These are phyloP conservation scores for Cystobasidium tubakii DNA, from an alignment of 768 basidiomycete species.

Conservation along the genomic window DNA sequence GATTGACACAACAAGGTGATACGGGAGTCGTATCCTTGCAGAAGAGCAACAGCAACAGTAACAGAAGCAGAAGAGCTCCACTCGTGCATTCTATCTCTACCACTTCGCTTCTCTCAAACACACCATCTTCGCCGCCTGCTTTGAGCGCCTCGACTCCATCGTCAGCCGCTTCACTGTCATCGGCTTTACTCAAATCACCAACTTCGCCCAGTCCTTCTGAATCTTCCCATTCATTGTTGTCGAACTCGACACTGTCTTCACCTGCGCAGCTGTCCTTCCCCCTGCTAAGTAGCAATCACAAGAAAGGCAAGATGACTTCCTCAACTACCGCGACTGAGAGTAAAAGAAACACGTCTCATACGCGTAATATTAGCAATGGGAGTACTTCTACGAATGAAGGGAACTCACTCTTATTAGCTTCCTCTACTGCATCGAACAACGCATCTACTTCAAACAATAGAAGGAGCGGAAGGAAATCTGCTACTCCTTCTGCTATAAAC, in stretches of 20 bases:
- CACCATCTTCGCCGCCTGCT: neutral
- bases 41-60: neutral
- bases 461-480: neutral
- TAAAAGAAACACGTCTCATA: neutral
- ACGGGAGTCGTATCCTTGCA: neutral
- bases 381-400: neutral
- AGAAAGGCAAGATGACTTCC: neutral
- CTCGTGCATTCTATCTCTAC: neutral
- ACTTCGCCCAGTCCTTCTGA: neutral
- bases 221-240: neutral
- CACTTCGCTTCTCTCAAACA: neutral
- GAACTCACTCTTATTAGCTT: neutral
- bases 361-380: slow-evolving; percentile 8
- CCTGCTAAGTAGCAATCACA: no score
- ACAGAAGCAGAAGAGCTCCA: neutral
- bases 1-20: no score
- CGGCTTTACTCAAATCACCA: neutral
- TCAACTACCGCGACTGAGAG: neutral
- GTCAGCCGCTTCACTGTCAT: neutral
- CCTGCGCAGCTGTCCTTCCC: neutral
- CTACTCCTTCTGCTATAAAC: slow-evolving; percentile 2
- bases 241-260: neutral
- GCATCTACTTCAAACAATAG: neutral
- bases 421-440: neutral
- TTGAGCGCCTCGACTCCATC: neutral